These are phyloP conservation scores for Aspergillus homomorphus DNA, from an alignment of 495 filamentous ascomycete genomes.

Conservation along the genomic window DNA sequence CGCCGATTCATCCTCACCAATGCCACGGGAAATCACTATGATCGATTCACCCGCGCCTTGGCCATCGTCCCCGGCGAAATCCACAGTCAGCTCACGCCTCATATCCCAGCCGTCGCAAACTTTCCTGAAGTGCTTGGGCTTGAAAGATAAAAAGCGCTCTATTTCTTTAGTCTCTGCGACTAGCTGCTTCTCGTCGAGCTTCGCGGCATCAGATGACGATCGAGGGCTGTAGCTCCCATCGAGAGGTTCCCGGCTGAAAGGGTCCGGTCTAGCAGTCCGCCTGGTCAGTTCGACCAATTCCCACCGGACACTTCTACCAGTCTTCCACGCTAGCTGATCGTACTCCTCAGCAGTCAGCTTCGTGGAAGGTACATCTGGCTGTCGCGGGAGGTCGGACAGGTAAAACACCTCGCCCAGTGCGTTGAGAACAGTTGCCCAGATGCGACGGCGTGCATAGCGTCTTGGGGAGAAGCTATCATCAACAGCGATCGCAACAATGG, in stretches of 20 bases:
- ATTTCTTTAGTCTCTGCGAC: slow-evolving; percentile 75
- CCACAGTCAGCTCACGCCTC: slow-evolving; percentile 78
- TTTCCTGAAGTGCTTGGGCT: slow-evolving; percentile 74
- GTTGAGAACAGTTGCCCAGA: slow-evolving; percentile 87
- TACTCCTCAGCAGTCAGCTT: slow-evolving; percentile 42
- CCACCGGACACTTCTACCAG: slow-evolving; percentile 76
- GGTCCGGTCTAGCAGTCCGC: slow-evolving; percentile 67
- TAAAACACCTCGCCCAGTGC: slow-evolving; percentile 91
- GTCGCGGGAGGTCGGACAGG: slow-evolving; percentile 62
- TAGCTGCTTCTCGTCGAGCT: slow-evolving; percentile 65
- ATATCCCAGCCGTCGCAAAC: slow-evolving; percentile 89
- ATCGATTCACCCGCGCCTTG: slow-evolving; percentile 68
- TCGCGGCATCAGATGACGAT: slow-evolving; percentile 68
- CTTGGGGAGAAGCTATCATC: slow-evolving; percentile 74
- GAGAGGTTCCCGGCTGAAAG: slow-evolving; percentile 54
- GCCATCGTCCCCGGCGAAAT: slow-evolving; percentile 81
- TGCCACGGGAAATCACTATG: slow-evolving; percentile 69
- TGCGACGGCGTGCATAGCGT: slow-evolving; percentile 63
- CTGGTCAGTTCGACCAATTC: slow-evolving; percentile 72
- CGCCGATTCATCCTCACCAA: slow-evolving; percentile 52
- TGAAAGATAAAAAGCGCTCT: slow-evolving; percentile 69
- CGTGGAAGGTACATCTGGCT: slow-evolving; percentile 27
- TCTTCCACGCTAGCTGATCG: slow-evolving; percentile 71
- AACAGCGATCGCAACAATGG: slow-evolving; percentile 79
- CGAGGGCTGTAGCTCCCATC: slow-evolving; percentile 68